Percentiles rank a stretch among this genome's conserved stretches.
Conservation (phyloP, 2,329 filamentous ascomycete species). For the Diplodia seriata region DNA sequence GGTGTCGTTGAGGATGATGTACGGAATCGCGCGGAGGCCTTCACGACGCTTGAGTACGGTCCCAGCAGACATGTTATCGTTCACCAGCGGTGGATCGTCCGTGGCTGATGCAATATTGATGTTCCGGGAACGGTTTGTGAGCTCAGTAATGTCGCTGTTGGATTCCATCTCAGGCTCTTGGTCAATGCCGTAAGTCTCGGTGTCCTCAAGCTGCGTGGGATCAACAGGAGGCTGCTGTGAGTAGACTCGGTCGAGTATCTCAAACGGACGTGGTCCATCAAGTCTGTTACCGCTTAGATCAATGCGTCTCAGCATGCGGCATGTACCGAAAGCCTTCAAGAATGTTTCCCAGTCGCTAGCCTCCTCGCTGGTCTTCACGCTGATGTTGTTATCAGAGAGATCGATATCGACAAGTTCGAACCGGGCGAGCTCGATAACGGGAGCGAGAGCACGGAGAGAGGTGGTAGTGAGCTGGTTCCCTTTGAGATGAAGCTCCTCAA, state of each 20-base stretch:
- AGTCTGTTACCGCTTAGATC: conserved; percentile 55
- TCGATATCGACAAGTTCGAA: conserved; percentile 57
- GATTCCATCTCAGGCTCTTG: not conserved
- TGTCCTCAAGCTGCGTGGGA: conserved; percentile 38
- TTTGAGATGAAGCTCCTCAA: conserved; percentile 56
- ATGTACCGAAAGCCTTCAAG: conserved; percentile 52
- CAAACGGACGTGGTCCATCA: conserved; percentile 52
- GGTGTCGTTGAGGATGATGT: conserved; percentile 47
- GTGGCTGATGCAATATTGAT: conserved; percentile 9
- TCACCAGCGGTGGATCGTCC: not conserved
- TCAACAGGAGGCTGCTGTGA: conserved; percentile 43
- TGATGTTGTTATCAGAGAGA: conserved; percentile 55
- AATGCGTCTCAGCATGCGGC: conserved; percentile 53
- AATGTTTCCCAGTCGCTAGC: conserved; percentile 54
- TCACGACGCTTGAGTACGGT: conserved; percentile 38
- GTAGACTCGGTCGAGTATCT: conserved; percentile 55
- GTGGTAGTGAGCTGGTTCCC: conserved; percentile 53
- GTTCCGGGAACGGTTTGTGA: conserved; percentile 27
- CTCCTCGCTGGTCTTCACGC: conserved; percentile 47
- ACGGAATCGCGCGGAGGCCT: conserved; percentile 51
- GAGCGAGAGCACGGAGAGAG: conserved; percentile 51
- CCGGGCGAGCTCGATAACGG: conserved; percentile 50
- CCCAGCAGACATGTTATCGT: conserved; percentile 2
- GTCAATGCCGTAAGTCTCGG: not conserved
- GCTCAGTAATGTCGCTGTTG: conserved; percentile 4